Evolutionary conservation across 495 filamentous ascomycete species (phyloP), one percentile per base, ranked within the genome.

Genomic region (Penicillium herquei): DNA sequence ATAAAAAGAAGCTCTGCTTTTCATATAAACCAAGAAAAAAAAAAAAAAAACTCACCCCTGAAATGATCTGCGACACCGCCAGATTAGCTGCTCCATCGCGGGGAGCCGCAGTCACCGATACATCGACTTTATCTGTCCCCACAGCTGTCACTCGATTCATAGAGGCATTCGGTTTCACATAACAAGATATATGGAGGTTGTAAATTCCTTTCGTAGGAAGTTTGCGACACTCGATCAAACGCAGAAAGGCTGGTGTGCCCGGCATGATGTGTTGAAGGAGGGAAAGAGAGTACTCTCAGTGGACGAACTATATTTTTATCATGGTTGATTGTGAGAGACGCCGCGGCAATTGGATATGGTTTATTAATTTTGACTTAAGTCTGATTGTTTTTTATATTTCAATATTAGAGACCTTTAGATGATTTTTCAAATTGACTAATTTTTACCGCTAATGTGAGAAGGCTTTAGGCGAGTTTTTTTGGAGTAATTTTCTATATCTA

Each of bases 1-100:
- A n/a, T n/a, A n/a, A n/a, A n/a, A n/a, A n/a, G n/a, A n/a, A n/a
- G n/a, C n/a, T n/a, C n/a, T n/a, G n/a, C n/a, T n/a, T n/a, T n/a
- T n/a, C n/a, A n/a, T n/a, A n/a, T n/a, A n/a, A n/a, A n/a, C n/a
- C n/a, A n/a, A n/a, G n/a, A n/a, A n/a, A n/a, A n/a, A n/a, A n/a
- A n/a, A n/a, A n/a, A n/a, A n/a, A n/a, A 7, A 45, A 18, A 50
- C 70, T 51, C 64, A 88, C 85, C 73, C 84, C 73, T 52, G 86
- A 85, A 39, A 90, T 69, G 6, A 88, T 69, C 50, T 82, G 76
- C 54, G 84, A 73, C 7, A 88, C 84, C 11, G 86, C 84, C 51
- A 77, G 75, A 58, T 90, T 90, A 4, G 86, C 83, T 65, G 86
- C 84, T 2, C 86, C 85, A 18, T 88, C 83, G 35, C 80, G 74